Base-by-base conservation (phyloP, 2,329 filamentous ascomycete genomes). In the Fusarium udum region DNA sequence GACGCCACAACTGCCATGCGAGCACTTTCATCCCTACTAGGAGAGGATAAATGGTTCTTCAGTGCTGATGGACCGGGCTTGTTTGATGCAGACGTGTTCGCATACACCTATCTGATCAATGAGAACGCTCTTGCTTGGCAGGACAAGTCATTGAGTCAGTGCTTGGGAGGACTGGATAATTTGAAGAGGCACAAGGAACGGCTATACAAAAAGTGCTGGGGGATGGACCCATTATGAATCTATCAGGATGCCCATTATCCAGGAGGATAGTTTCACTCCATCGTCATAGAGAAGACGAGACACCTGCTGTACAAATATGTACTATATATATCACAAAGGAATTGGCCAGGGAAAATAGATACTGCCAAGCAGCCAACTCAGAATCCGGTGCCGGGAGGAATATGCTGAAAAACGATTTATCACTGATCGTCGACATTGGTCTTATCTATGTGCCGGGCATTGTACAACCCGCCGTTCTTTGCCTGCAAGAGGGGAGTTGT, bases 21-120 rank as follows among this genome's bases (percentile, higher is more conserved):
- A 14, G 85, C 87, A 14, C 81, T 90, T 10, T 84, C 84, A 6
- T 75, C 80, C 6, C 64, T 87, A 12, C 78, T 89, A 11, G 80
- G 77, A 11, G 75, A 80, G 16, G 76, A 79, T 4, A 75, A 76
- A 6, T 89, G 86, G 86, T 90, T 90, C 79, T 88, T 88, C 64
- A 84, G 79, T 31, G 77, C 69, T 79, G 80, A 64, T 57, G 81
- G 36, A 79, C 94, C 95, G 1, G 90, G 91, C 0, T 79, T 95
- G 31, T 95, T 98, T 76, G 96, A 99, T 82, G 95, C 95, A 12
- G 91, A 90, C 61, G 89, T 98, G 5, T 98, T 98, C 83, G 91
- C 94, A 7, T 99, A 98, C 82, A 95, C 93, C 1, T 90, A 97
- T 81, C 84, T 97, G 57, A 85, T 98, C 59, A 83, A 97, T 58